Evolutionary conservation across 2,329 filamentous ascomycete species (phyloP), one percentile per base, ranked within the genome.

Genomic region (Paraphaeosphaeria minitans): DNA sequence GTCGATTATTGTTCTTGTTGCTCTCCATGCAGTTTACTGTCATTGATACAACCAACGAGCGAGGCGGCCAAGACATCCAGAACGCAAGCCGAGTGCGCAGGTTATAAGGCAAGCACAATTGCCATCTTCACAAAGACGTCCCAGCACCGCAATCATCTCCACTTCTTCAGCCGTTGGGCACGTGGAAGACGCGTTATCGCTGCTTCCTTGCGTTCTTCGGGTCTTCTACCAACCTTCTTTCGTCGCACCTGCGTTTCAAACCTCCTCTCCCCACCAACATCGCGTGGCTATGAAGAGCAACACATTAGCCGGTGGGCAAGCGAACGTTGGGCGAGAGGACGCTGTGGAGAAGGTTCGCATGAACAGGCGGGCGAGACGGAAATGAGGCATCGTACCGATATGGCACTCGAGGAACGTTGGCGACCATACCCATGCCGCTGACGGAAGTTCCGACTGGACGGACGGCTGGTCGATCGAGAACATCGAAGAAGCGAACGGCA

Each of bases 231-330:
- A 31, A 45, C 53, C 39, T 58, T 57, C 49, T 22, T 48, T 12
- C 49, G 58, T 60, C 51, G 51, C 58, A 60, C 27, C 39, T 51
- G 35, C 33, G 58, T 60, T 60, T 60, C 52, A 60, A 16, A 16
- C 4, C 31, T 55, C 51, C 24, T 39, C 57, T 45, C 39, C 27
- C 43, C 51, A 55, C 42, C 55, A 51, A 16, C 33, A 55, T 55
- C 45, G n/a, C 48, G 45, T 53, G 24, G 53, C 57, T 59, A 53
- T 42, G 46, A 53, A 58, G 53, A 53, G 57, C 45, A 56, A 31
- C 48, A 33, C 55, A 45, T 37, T 37, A 19, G 19, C 22, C 46
- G 10, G 37, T 21, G 31, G 37, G 29, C 42, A 56, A 56, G 54
- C 53, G 59, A 59, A 22, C 42, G 39, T 45, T 51, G 53, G 56